A percentile compares a stretch with the other conserved stretches of the same genome.
Evolutionary conservation across 148 eudicot genomes (phyloP).

Genomic region (Vaccinium darrowii): DNA sequence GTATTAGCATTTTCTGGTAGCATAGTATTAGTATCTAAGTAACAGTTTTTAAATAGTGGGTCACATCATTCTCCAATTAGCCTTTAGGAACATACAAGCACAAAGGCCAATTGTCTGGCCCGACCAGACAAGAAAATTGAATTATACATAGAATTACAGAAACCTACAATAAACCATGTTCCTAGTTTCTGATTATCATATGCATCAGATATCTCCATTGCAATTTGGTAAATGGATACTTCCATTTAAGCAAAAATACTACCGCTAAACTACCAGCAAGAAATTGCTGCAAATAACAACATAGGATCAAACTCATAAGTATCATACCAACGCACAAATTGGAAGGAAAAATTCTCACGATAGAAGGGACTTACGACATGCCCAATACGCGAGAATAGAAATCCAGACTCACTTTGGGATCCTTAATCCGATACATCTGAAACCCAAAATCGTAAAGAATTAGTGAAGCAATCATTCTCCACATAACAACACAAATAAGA

Average conservation of each 20-base stretch:
- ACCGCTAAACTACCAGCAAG: background rate
- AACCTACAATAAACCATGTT: background rate
- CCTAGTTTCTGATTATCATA: background rate
- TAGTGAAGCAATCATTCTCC: background rate
- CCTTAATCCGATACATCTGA: constrained; percentile 95
- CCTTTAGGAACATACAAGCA: background rate
- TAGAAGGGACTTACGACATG: constrained; percentile 79
- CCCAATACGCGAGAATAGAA: constrained; percentile 92
- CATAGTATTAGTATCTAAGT: no score
- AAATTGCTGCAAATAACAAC: background rate
- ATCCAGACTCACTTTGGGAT: constrained; percentile 86
- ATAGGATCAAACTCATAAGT: background rate
- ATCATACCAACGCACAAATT: background rate
- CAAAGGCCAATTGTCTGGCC: background rate
- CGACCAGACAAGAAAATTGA: background rate
- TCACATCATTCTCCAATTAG: background rate
- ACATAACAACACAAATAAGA: background rate
- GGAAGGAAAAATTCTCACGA: background rate
- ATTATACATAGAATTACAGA: background rate
- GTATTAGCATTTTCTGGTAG: no score
- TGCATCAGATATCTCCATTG: background rate
- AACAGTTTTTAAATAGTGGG: background rate
- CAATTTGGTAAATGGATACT: background rate
- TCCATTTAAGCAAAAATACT: background rate
- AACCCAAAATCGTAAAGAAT: background rate